These are phyloP conservation scores for Eimeria tenella DNA, from an alignment of 169 alveolate species.

Conservation along the genomic window DNA sequence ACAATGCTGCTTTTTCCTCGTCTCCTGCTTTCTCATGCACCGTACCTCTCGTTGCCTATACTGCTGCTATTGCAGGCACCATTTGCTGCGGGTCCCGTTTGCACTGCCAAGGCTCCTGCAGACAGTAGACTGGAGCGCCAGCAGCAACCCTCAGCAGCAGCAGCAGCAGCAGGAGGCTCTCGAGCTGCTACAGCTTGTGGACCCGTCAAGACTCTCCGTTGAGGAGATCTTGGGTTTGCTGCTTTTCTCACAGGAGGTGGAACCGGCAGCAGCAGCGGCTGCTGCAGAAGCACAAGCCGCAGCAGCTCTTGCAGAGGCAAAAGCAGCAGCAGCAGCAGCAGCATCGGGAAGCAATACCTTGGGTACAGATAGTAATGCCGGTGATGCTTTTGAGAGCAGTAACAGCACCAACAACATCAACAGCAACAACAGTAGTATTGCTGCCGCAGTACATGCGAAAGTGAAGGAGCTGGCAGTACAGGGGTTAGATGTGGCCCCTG, in stretches of 20 bases:
- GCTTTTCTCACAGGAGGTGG: constrained; percentile 2
- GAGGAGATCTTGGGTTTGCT: constrained; percentile 25
- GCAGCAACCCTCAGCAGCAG: constrained; percentile 47
- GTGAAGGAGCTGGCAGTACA: constrained; percentile 24
- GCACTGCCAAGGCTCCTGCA: constrained; percentile 43
- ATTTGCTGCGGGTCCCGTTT: constrained; percentile 20
- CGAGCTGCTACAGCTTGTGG: constrained; percentile 5
- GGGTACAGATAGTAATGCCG: neutral
- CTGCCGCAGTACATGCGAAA: constrained; percentile 6
- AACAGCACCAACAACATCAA: neutral
- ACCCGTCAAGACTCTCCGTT: neutral
- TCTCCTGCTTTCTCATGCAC: neutral
- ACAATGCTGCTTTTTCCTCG: neutral
- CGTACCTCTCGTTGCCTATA: neutral
- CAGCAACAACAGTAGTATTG: constrained; percentile 42
- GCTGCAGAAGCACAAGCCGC: constrained; percentile 1
- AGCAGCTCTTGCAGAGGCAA: neutral
- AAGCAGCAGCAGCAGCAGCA: constrained; percentile 35
- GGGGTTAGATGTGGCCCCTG: constrained; percentile 10
- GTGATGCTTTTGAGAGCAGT: neutral
- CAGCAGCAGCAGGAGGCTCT: constrained; percentile 62
- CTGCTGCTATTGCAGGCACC: constrained; percentile 29
- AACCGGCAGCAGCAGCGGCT: constrained; percentile 32
- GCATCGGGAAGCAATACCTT: neutral
- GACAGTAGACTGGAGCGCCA: constrained; percentile 36